Conservation (phyloP, 2,329 filamentous ascomycete genomes). For the Pestalotiopsis sp. region DNA sequence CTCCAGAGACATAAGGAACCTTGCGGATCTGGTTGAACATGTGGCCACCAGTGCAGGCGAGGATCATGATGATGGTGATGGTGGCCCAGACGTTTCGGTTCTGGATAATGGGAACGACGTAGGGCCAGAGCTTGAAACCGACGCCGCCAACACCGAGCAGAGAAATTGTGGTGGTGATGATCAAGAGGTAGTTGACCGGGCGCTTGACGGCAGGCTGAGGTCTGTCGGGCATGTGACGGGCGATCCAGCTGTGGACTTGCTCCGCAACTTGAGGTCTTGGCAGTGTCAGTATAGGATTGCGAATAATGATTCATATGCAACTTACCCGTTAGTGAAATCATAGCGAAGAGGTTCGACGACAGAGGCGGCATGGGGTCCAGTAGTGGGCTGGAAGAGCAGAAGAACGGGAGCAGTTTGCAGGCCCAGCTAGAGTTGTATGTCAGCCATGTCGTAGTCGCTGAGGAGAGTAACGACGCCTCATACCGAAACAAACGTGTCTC, state of each 20-base stretch:
- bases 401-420: slow-evolving; percentile 94
- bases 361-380: slow-evolving; percentile 75
- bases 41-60: slow-evolving; percentile 93
- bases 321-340: slow-evolving; percentile 82
- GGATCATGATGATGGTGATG: slow-evolving; percentile 82
- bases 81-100: slow-evolving; percentile 95
- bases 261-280: slow-evolving; percentile 74
- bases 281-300: neutral
- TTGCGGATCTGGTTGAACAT: slow-evolving; percentile 99
- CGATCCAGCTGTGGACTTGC: slow-evolving; percentile 76
- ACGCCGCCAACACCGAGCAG: slow-evolving; percentile 71
- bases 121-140: slow-evolving; percentile 73
- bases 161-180: slow-evolving; percentile 69
- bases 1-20: slow-evolving; percentile 85
- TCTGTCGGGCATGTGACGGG: slow-evolving; percentile 75
- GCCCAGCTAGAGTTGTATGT: slow-evolving; percentile 63
- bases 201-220: slow-evolving; percentile 78
- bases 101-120: slow-evolving; percentile 78
- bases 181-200: slow-evolving; percentile 84
- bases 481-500: slow-evolving; percentile 85
- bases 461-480: slow-evolving; percentile 23
- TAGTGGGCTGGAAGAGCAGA: slow-evolving; percentile 82
- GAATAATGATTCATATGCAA: slow-evolving; percentile 1
- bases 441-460: neutral
- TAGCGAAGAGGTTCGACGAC: slow-evolving; percentile 74